These are phyloP conservation scores for Wilhelminamyces savonicus DNA, from an alignment of 805 yeast genomes.

Conservation along the genomic window DNA sequence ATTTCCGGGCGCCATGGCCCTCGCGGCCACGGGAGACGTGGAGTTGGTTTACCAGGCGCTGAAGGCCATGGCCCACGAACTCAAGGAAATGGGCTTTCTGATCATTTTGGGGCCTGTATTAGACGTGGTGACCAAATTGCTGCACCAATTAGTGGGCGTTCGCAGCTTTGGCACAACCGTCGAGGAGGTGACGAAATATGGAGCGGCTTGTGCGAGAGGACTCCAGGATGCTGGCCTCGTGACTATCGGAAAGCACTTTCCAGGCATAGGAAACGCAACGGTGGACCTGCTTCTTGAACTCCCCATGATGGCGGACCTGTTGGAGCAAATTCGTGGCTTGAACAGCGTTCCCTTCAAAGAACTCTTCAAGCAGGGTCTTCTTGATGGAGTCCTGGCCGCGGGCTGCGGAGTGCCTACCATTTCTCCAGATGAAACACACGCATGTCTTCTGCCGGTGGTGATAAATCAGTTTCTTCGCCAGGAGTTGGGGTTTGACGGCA, in stretches of 20 bases:
- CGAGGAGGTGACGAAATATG: slow-evolving; percentile 51
- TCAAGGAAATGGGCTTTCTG: slow-evolving; percentile 49
- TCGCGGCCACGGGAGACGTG: slow-evolving; percentile 47
- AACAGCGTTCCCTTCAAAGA: slow-evolving; percentile 47
- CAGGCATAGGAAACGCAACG: slow-evolving; percentile 58
- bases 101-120: slow-evolving; percentile 56
- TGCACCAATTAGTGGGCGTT: slow-evolving; percentile 54
- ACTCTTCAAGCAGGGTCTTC: slow-evolving; percentile 35
- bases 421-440: slow-evolving; percentile 55
- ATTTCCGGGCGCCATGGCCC: slow-evolving; percentile 62
- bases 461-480: slow-evolving; percentile 44
- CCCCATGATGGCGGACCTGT: slow-evolving; percentile 52
- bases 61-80: slow-evolving; percentile 48
- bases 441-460: slow-evolving; percentile 51
- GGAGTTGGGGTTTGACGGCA: slow-evolving; percentile 49
- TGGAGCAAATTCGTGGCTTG: slow-evolving; percentile 45
- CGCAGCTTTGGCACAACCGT: slow-evolving; percentile 57
- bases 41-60: slow-evolving; percentile 46
- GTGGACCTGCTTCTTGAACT: slow-evolving; percentile 52
- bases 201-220: slow-evolving; percentile 47
- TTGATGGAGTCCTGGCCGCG: slow-evolving; percentile 55
- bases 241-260: slow-evolving; percentile 59
- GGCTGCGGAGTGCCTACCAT: slow-evolving; percentile 62
- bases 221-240: slow-evolving; percentile 47
- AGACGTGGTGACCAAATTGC: slow-evolving; percentile 51